A percentile compares a stretch with the other conserved stretches of the same genome.
phyloP scores from a whole-genome alignment of 371 early-diverging fungal genomes.

The Choanephora cucurbitarum region DNA sequence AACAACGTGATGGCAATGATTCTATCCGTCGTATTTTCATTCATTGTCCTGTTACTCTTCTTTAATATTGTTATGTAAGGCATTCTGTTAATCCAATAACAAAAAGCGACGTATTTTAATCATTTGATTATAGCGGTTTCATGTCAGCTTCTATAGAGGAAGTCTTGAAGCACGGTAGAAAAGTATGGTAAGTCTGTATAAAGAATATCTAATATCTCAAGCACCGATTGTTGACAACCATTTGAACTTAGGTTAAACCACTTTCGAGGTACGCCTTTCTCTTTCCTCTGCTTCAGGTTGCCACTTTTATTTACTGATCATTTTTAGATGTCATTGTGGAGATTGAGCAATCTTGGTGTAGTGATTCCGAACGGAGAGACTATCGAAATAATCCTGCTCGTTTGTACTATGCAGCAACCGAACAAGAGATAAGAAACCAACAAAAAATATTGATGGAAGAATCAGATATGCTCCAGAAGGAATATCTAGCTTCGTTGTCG shows the following conservation, averaged over 20 bases:
- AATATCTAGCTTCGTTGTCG: no score
- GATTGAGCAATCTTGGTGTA: constrained; percentile 5
- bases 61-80: constrained; percentile 19
- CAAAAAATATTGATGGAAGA: neutral
- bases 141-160: constrained; percentile 8
- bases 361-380: neutral
- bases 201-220: neutral
- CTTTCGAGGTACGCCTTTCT: neutral
- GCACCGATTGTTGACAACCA: neutral
- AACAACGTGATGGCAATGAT: constrained; percentile 3
- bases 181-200: neutral
- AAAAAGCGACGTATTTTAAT: neutral
- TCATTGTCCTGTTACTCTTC: constrained; percentile 11
- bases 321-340: constrained; percentile 2
- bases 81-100: neutral
- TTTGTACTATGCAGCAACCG: constrained; percentile 3
- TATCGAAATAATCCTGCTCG: constrained; percentile 2
- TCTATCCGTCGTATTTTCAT: constrained; percentile 9
- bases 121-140: neutral
- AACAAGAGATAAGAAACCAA: neutral
- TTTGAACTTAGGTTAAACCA: constrained; percentile 1
- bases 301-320: neutral
- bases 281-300: neutral
- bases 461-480: no score
- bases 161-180: neutral